Percentiles rank a stretch among this genome's conserved stretches.
Conservation (phyloP, 306 rosid species). For the Trichosanthes truncata region DNA sequence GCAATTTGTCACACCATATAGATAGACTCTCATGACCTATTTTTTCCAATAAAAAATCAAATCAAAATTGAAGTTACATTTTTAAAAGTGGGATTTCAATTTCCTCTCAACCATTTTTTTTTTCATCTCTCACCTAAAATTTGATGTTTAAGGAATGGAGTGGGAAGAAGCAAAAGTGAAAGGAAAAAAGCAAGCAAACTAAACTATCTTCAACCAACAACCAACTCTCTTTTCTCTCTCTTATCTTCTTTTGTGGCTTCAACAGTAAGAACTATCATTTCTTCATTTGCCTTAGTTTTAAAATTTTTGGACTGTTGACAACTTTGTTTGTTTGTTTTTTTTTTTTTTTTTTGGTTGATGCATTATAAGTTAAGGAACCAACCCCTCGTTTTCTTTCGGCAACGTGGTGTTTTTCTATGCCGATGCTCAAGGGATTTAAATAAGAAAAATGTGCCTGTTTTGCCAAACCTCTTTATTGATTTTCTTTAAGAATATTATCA, state of each 20-base stretch:
- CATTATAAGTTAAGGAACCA: not conserved
- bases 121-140: constrained; percentile 4
- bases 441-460: not conserved
- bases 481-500: not conserved
- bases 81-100: not conserved
- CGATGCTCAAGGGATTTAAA: not conserved
- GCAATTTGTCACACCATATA: not conserved
- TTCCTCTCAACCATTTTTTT: not conserved
- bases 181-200: not conserved
- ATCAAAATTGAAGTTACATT: not conserved
- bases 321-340: not conserved
- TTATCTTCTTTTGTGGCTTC: not conserved
- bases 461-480: not conserved
- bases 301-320: not conserved
- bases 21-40: constrained; percentile 2
- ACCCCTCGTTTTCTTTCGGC: not conserved
- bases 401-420: not conserved
- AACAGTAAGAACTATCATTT: not conserved
- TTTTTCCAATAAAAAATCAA: not conserved
- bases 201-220: not conserved
- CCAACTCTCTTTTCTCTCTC: not conserved
- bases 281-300: not conserved
- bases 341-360: not conserved
- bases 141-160: not conserved
- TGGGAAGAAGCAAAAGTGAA: not conserved